A percentile compares a stretch with the other conserved stretches of the same genome.
These are phyloP conservation scores for Diutina mesorugosa DNA, from an alignment of 1,139 yeast species.

Conservation along the genomic window DNA sequence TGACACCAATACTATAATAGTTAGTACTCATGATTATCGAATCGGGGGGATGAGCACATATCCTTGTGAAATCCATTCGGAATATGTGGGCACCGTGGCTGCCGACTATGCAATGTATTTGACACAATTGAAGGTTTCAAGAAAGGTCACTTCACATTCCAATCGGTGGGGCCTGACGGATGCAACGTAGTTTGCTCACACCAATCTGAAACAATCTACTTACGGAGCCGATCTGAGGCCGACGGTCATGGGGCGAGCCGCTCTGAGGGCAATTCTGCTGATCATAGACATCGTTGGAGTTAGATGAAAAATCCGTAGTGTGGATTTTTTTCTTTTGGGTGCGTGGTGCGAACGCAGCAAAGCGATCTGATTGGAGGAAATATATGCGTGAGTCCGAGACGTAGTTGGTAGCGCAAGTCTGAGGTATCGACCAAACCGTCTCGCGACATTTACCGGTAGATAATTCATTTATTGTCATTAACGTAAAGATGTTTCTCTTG, in stretches of 20 bases:
- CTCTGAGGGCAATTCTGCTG: constrained; percentile 35
- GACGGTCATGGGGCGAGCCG: constrained; percentile 25
- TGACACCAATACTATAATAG: constrained; percentile 39
- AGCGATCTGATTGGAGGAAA: constrained; percentile 4
- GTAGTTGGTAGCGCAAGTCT: constrained; percentile 4
- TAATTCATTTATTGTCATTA: background rate
- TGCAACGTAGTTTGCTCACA: background rate
- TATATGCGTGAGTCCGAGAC: background rate
- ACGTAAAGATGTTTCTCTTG: constrained; percentile 11
- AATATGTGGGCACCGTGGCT: background rate
- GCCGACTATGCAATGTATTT: background rate
- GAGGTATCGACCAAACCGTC: background rate
- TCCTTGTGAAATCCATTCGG: background rate
- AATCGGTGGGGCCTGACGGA: background rate
- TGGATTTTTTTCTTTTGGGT: constrained; percentile 4
- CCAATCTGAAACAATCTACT: constrained; percentile 3
- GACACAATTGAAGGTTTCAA: background rate
- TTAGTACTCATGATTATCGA: constrained; percentile 10
- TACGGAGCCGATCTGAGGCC: constrained; percentile 26
- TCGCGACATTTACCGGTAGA: background rate
- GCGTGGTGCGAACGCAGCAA: constrained; percentile 3
- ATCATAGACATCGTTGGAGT: constrained; percentile 24
- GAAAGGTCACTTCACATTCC: background rate
- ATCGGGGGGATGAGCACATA: background rate
- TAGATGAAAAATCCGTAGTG: background rate